These are phyloP conservation scores for Linnemannia elongata DNA, from an alignment of 192 early-diverging fungal genomes.

Conservation along the genomic window DNA sequence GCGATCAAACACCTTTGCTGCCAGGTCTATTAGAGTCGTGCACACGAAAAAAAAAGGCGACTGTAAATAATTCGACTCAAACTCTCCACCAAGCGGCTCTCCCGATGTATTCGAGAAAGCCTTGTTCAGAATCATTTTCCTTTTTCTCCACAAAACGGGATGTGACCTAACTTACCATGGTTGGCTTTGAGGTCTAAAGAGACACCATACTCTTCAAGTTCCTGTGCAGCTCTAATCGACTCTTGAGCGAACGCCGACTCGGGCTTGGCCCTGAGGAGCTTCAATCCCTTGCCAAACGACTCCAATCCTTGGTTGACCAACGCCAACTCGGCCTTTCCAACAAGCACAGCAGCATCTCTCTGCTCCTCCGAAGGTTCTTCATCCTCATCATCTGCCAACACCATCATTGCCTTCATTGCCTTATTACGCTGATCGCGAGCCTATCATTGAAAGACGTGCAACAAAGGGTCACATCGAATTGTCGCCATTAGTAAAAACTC, in stretches of 20 bases:
- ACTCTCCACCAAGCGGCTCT: not conserved
- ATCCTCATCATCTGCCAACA: conserved; percentile 25
- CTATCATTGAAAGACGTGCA: not conserved
- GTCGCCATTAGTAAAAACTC: not conserved
- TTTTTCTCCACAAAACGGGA: no score
- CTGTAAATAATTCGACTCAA: not conserved
- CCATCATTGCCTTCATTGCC: conserved; percentile 17
- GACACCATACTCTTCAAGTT: conserved; percentile 51
- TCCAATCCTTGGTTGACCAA: conserved; percentile 16
- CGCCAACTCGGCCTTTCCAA: conserved; percentile 21
- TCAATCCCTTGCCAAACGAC: conserved; percentile 26
- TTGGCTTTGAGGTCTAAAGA: conserved; percentile 38
- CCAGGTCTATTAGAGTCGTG: conserved; percentile 9
- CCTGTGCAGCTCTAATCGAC: conserved; percentile 49
- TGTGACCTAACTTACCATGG: conserved; percentile 16
- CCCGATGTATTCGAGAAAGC: no score
- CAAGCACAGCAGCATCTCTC: conserved; percentile 28
- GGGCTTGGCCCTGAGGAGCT: conserved; percentile 2
- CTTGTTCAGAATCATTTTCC: not conserved
- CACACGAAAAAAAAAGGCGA: not conserved
- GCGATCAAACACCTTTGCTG: conserved; percentile 23
- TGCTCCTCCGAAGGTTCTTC: conserved; percentile 32
- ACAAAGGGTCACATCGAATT: no score
- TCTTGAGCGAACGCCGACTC: conserved; percentile 36
- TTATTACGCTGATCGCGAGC: conserved; percentile 21